These are phyloP conservation scores for Termitomyces sp. DNA, from an alignment of 768 basidiomycete genomes.

Conservation along the genomic window DNA sequence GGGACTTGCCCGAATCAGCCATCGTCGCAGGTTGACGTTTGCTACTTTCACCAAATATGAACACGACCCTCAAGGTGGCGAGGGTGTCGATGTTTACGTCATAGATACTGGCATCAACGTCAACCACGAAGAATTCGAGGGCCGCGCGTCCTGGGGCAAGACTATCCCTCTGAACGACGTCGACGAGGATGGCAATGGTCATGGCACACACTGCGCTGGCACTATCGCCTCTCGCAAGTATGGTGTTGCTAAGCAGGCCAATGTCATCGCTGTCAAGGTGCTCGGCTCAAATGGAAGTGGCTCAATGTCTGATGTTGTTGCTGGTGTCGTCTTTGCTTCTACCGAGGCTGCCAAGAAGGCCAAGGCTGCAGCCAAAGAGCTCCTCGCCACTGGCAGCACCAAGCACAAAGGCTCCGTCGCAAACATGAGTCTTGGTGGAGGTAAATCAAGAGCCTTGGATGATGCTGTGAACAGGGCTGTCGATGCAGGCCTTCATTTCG, in stretches of 20 bases:
- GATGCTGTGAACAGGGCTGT: slow-evolving; percentile 84
- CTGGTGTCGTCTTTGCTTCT: slow-evolving; percentile 83
- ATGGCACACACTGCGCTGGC: slow-evolving; percentile 93
- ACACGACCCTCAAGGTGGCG: slow-evolving; percentile 69
- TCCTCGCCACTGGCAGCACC: slow-evolving; percentile 70
- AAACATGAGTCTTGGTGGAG: slow-evolving; percentile 98
- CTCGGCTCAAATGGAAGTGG: slow-evolving; percentile 94
- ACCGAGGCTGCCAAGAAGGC: slow-evolving; percentile 49
- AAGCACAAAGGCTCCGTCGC: slow-evolving; percentile 92
- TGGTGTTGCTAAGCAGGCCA: slow-evolving; percentile 93
- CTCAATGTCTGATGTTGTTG: slow-evolving; percentile 90
- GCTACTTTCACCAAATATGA: slow-evolving; percentile 83
- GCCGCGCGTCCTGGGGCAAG: slow-evolving; percentile 90
- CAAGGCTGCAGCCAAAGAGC: slow-evolving; percentile 59
- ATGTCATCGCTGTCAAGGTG: slow-evolving; percentile 89
- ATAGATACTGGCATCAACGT: slow-evolving; percentile 90
- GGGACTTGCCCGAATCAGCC: slow-evolving; percentile 96
- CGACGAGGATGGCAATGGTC: slow-evolving; percentile 93
- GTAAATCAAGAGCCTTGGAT: slow-evolving; percentile 84
- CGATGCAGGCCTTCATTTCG: slow-evolving; percentile 84
- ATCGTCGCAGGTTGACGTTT: slow-evolving; percentile 72
- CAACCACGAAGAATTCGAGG: slow-evolving; percentile 81
- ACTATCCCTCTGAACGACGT: slow-evolving; percentile 82
- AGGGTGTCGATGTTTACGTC: slow-evolving; percentile 91
- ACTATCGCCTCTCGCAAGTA: slow-evolving; percentile 93